Conservation (phyloP, 768 basidiomycete genomes). For the Piloderma croceum region DNA sequence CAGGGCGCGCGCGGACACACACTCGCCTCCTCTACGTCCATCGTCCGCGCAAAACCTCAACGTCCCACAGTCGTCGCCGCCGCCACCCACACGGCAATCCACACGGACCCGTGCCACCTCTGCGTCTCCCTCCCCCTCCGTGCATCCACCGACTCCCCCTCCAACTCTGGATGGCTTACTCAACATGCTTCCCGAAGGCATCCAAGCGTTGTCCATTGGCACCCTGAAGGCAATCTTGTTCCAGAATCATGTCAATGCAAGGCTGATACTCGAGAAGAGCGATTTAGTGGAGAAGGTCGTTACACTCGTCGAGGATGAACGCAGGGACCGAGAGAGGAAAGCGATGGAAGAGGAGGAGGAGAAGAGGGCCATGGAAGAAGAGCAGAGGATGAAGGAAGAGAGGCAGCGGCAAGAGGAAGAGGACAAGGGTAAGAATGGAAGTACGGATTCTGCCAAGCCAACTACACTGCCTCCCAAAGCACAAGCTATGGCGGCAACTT, state of each 20-base stretch:
- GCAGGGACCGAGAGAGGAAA: conserved; percentile 45
- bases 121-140: conserved; percentile 17
- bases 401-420: conserved; percentile 14
- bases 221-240: conserved; percentile 76
- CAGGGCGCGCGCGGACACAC: conserved; percentile 9
- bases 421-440: conserved; percentile 19
- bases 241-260: conserved; percentile 67
- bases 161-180: conserved; percentile 70
- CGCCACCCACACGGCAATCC: conserved; percentile 8
- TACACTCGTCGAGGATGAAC: conserved; percentile 60
- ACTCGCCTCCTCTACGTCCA: conserved; percentile 8
- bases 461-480: conserved; percentile 31
- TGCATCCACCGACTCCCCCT: conserved; percentile 29
- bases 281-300: conserved; percentile 73
- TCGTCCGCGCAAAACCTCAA: conserved; percentile 16
- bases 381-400: conserved; percentile 12
- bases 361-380: conserved; percentile 19
- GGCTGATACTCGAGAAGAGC: conserved; percentile 76
- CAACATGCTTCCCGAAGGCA: conserved; percentile 47
- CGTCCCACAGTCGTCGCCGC: conserved; percentile 15
- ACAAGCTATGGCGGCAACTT: conserved; percentile 32
- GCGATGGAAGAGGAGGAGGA: conserved; percentile 36
- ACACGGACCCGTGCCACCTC: conserved; percentile 4
- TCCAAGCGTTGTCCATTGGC: conserved; percentile 61
- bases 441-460: conserved; percentile 9